phyloP scores from a whole-genome alignment of 2,329 filamentous ascomycete species.

The Diaporthe nobilis region DNA sequence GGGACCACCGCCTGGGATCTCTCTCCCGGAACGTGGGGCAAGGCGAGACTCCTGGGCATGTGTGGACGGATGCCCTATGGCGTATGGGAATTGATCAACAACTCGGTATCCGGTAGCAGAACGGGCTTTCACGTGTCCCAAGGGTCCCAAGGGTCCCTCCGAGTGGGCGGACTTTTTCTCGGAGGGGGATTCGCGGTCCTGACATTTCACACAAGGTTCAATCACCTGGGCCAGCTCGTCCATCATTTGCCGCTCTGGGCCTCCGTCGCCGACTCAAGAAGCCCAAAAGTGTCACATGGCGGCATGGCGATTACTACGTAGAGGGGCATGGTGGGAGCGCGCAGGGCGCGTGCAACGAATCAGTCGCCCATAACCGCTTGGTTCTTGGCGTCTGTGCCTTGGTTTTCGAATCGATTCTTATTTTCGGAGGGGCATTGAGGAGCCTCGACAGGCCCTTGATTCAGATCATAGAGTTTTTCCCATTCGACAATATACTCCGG shows the following conservation, averaged over 20 bases:
- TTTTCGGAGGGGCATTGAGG: slow-evolving; percentile 14
- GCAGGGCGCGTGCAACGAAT: slow-evolving; percentile 18
- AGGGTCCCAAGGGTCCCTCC: neutral
- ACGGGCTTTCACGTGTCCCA: neutral
- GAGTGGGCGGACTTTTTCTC: neutral
- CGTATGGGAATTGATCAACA: neutral
- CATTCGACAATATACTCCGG: slow-evolving; percentile 22
- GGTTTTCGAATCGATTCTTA: slow-evolving; percentile 23
- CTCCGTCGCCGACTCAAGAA: slow-evolving; percentile 25
- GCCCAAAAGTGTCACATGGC: slow-evolving; percentile 16
- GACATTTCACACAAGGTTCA: slow-evolving; percentile 13
- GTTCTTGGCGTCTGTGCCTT: slow-evolving; percentile 26
- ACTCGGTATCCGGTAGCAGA: slow-evolving; percentile 2
- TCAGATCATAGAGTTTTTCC: slow-evolving; percentile 18
- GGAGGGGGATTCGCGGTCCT: neutral
- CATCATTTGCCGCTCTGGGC: slow-evolving; percentile 19
- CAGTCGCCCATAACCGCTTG: slow-evolving; percentile 3
- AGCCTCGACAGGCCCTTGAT: slow-evolving; percentile 24
- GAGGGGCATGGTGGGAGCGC: neutral
- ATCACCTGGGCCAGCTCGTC: neutral
- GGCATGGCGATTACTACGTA: neutral
- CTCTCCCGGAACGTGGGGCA: neutral
- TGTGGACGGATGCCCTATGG: neutral
- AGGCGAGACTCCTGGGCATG: neutral
- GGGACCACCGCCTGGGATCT: slow-evolving; percentile 6